Evolutionary conservation across 352 stramenopile genomes (phyloP).

Genomic region (Pythium grandisporangium): DNA sequence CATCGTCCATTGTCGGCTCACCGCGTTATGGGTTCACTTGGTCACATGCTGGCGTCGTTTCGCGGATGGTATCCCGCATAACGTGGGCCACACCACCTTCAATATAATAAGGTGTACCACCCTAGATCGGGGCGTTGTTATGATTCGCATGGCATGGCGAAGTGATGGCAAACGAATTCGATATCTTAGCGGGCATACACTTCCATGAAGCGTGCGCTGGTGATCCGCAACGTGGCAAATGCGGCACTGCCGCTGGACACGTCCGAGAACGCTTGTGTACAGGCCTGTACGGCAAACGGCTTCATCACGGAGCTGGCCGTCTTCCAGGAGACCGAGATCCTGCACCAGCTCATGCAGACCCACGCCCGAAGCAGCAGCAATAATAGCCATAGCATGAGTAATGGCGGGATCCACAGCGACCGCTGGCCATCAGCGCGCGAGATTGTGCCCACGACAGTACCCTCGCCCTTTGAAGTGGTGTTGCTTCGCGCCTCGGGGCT

Average conservation of each 20-base stretch:
- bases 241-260: constrained; percentile 64
- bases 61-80: background rate
- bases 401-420: constrained; percentile 9
- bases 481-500: constrained; percentile 55
- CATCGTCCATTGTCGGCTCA: constrained; percentile 44
- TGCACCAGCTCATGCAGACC: constrained; percentile 45
- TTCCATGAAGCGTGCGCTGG: constrained; percentile 63
- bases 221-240: constrained; percentile 70
- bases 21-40: no score
- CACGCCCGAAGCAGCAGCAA: constrained; percentile 17
- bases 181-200: no score
- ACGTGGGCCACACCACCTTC: background rate
- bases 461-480: constrained; percentile 51
- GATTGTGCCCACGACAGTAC: background rate
- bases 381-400: constrained; percentile 9
- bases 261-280: constrained; percentile 69
- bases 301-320: constrained; percentile 70
- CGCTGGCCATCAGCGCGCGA: no score
- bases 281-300: constrained; percentile 51
- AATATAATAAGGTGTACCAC: no score
- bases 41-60: constrained; percentile 11
- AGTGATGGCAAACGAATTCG: no score
- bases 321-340: constrained; percentile 42
- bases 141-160: no score
- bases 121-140: no score